These are phyloP conservation scores for Fistulinella prunicolor DNA, from an alignment of 768 basidiomycete genomes.

Conservation along the genomic window DNA sequence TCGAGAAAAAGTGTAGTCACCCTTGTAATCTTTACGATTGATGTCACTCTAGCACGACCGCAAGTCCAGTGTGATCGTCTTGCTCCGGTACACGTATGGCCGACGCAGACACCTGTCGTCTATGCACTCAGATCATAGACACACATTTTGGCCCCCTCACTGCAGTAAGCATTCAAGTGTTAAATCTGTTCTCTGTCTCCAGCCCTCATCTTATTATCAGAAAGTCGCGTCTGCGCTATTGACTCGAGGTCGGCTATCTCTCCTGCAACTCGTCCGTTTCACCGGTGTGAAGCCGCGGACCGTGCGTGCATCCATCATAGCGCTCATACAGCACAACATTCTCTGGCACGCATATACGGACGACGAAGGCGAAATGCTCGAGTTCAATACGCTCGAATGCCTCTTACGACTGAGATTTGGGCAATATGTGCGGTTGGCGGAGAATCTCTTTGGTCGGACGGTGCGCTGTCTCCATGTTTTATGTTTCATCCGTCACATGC, in stretches of 20 bases:
- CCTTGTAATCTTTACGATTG: not conserved
- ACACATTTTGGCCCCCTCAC: conserved; percentile 65
- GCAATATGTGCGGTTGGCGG: conserved; percentile 71
- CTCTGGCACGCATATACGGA: conserved; percentile 79
- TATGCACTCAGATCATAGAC: conserved; percentile 61
- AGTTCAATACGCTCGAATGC: conserved; percentile 83
- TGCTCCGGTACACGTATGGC: conserved; percentile 45
- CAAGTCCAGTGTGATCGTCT: not conserved
- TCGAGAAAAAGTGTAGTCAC: conserved; percentile 3
- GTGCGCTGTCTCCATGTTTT: conserved; percentile 42
- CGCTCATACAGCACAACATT: conserved; percentile 88
- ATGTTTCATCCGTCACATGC: not conserved
- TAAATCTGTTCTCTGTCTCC: not conserved
- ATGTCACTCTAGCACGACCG: conserved; percentile 14
- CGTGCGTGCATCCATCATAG: conserved; percentile 66
- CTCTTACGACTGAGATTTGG: conserved; percentile 81
- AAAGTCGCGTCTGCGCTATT: conserved; percentile 70
- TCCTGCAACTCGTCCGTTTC: conserved; percentile 65
- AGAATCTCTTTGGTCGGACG: conserved; percentile 62
- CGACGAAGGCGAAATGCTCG: conserved; percentile 72
- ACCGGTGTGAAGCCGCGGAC: conserved; percentile 65
- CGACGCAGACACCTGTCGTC: conserved; percentile 55
- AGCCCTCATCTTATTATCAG: conserved; percentile 37
- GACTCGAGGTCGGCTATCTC: conserved; percentile 78
- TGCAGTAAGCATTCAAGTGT: conserved; percentile 45